Evolutionary conservation across 2,329 filamentous ascomycete genomes (phyloP).

Genomic region (Epichloe typhina): DNA sequence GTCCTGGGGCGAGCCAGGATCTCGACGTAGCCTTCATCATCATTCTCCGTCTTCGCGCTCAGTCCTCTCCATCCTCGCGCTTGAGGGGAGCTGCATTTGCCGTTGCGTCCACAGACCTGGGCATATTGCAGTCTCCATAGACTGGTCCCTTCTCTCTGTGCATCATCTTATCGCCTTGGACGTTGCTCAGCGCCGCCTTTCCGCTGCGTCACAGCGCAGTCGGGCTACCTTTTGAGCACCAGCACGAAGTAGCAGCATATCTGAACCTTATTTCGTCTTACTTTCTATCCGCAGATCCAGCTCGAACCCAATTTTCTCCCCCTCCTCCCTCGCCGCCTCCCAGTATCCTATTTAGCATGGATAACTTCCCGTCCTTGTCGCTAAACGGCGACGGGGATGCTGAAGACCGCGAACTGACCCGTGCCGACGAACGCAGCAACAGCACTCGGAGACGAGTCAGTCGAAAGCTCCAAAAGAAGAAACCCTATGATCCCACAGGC

Average conservation of each 20-base stretch:
- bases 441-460: slow-evolving; percentile 24
- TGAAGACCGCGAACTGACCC: slow-evolving; percentile 8
- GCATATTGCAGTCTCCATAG: not conserved
- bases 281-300: not conserved
- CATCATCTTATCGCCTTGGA: not conserved
- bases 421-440: slow-evolving; percentile 21
- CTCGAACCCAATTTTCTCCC: not conserved
- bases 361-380: not conserved
- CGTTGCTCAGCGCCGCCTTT: not conserved
- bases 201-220: too few relatives aligned
- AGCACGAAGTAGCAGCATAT: not conserved
- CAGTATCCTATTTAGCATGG: not conserved
- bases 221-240: not conserved
- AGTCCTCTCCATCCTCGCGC: not conserved
- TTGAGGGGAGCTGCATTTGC: not conserved
- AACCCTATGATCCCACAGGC: slow-evolving; percentile 23
- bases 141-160: not conserved
- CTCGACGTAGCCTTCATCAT: not conserved
- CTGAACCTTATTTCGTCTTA: not conserved
- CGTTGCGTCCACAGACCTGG: not conserved
- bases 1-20: not conserved
- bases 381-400: not conserved
- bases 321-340: not conserved
- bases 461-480: slow-evolving; percentile 33
- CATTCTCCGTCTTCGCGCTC: not conserved